Conservation (phyloP, 1,284 basidiomycete genomes). For the Polyporus tsugae region DNA sequence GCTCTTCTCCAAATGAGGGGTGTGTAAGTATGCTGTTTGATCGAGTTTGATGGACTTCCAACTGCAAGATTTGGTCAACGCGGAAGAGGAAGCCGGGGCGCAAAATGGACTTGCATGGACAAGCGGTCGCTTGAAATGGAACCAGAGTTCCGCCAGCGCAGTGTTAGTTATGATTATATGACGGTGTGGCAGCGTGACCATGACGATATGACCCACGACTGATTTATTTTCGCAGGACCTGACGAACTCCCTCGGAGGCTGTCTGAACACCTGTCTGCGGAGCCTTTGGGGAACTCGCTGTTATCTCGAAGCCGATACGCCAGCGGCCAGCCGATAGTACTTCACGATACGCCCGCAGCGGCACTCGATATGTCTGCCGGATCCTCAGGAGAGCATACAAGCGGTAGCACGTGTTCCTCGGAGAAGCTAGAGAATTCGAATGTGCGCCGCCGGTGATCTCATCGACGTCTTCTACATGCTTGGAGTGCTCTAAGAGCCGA, state of each 20-base stretch:
- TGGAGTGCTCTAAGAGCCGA: slow-evolving; percentile 8
- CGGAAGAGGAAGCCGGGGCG: not conserved
- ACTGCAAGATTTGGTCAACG: not conserved
- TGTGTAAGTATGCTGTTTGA: not conserved
- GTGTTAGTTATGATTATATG: not conserved
- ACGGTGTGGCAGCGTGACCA: slow-evolving; percentile 25
- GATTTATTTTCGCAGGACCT: slow-evolving; percentile 6
- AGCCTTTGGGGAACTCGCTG: slow-evolving; percentile 14
- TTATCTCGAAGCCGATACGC: slow-evolving; percentile 17
- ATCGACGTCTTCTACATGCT: slow-evolving; percentile 14
- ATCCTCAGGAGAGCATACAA: not conserved
- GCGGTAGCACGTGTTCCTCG: slow-evolving; percentile 20
- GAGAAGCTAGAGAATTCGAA: slow-evolving; percentile 13
- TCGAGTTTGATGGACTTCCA: slow-evolving; percentile 3
- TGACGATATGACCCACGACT: slow-evolving; percentile 23
- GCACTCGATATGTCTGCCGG: slow-evolving; percentile 4
- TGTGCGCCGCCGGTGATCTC: slow-evolving; percentile 23
- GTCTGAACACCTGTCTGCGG: slow-evolving; percentile 14
- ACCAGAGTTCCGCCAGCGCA: not conserved
- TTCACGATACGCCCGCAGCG: not conserved
- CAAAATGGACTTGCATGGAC: not conserved
- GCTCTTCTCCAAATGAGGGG: not conserved
- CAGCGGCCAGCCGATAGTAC: not conserved
- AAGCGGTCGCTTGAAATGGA: not conserved
- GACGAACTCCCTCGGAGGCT: not conserved